Base-by-base conservation (phyloP, 2,329 filamentous ascomycete species). In the Aspergillus nomiae region DNA sequence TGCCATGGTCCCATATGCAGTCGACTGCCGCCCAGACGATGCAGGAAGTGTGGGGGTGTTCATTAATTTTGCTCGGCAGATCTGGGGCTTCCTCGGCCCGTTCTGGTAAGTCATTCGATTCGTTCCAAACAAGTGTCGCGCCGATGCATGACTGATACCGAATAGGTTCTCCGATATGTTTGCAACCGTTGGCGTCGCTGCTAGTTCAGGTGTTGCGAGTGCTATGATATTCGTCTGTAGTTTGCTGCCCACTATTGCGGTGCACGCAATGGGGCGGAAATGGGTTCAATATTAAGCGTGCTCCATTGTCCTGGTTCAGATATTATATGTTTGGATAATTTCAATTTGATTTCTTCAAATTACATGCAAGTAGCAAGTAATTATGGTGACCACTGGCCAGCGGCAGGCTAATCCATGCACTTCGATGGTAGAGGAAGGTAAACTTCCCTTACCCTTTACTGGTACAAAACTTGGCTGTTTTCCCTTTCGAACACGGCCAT, bases 21-120 rank as follows among this genome's bases (percentile, higher is more conserved):
- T 89, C 1, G 86, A 89, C 69, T 86, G 84, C 66, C 83, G 85
- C 66, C 81, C 79, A 0, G 76, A 84, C 41, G 82, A 88, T 57
- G 80, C 85, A 0, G 83, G 82, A 2, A 83, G 82, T 58, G 80
- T 89, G 19, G 86, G 86, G 24, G 86, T 88, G 0, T 87, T 88
- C 63, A 81, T 89, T 68, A 87, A 81, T 1, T 82, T 88, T 67
- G 80, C 88, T 2, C 79, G 86, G 26, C 74, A 70, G 63, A 73
- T 73, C 2, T 77, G 76, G 74, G 76, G 75, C 1, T 78, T 77
- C 59, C 72, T 77, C 43, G 76, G 75, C 7, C 76, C 76, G 3
- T 78, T 78, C 65, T 78, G 76, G 75, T 76, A 64, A 63, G 70
- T 67, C 14, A 14, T 9, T n/a, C 14, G 19, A 14, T 9, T n/a